These are phyloP conservation scores for Hirschfeldia incana DNA, from an alignment of 345 rosid species.

Conservation along the genomic window DNA sequence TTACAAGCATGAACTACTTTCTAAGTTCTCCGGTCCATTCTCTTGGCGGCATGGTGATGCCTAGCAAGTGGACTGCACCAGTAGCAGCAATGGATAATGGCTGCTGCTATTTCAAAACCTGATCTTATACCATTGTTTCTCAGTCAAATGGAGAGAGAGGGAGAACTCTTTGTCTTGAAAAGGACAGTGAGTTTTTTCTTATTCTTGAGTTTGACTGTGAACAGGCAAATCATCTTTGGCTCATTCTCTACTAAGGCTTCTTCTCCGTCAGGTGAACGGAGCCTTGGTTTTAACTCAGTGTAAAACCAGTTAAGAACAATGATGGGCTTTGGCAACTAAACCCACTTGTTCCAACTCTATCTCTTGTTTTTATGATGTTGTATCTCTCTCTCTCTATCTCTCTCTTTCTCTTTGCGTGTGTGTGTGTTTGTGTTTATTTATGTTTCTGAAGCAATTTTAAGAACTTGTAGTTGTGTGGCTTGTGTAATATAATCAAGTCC, in stretches of 20 bases:
- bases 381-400: no score
- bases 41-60: slow-evolving; percentile 58
- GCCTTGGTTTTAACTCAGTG: slow-evolving; percentile 11
- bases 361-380: slow-evolving; percentile 5
- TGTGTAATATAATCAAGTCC: slow-evolving; percentile 19
- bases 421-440: neutral
- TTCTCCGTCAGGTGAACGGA: neutral
- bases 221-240: slow-evolving; percentile 98
- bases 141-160: slow-evolving; percentile 19
- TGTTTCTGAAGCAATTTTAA: slow-evolving; percentile 11
- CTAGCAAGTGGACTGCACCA: slow-evolving; percentile 60
- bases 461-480: neutral
- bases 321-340: slow-evolving; percentile 12
- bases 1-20: slow-evolving; percentile 67
- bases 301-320: slow-evolving; percentile 29
- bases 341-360: slow-evolving; percentile 23
- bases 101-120: slow-evolving; percentile 64
- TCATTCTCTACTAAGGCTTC: slow-evolving; percentile 34
- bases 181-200: slow-evolving; percentile 9
- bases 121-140: slow-evolving; percentile 35
- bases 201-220: slow-evolving; percentile 49
- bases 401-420: neutral
- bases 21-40: slow-evolving; percentile 45
- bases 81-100: slow-evolving; percentile 52
- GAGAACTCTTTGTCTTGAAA: slow-evolving; percentile 7